Base-by-base conservation (phyloP, 257 asterid species). In the Nicotiana paniculata region DNA sequence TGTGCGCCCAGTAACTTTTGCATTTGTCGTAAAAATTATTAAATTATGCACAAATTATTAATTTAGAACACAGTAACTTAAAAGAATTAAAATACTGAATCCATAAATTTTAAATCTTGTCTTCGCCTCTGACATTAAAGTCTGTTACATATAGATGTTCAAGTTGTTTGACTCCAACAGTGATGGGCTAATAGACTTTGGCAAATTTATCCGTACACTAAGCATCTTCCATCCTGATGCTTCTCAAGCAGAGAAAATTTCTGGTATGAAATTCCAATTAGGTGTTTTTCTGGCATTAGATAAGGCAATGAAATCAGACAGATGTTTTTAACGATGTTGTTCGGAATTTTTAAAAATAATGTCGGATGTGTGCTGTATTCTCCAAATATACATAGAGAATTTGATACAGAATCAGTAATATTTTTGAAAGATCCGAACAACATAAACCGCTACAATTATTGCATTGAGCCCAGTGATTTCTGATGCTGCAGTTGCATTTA, bases 181-280 rank as follows among this genome's bases (percentile, higher is more conserved):
- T n/a, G 77, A 80, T 59, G 84, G 83, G 9, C 39, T 58, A 13
- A 79, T 84, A 46, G 86, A 84, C 7, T 74, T 84, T 61, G 77
- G 77, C 1, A 83, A 84, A 8, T 84, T 84, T 62, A 53, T 84
- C 4, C 51, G 59, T 24, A 61, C 83, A 9, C 81, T 84, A 33
- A 83, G 83, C 77, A 55, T 79, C 48, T 83, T 83, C 87, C 93
- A 91, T 58, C 93, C 95, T 13, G 88, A 87, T 39, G 85, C 93
- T 18, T 88, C 95, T 81, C 91, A 85, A 84, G 81, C 61, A 58
- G 91, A 88, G 54, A 91, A 87, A 86, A 85, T 85, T 67, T 46
- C 26, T 15, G 89, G 93, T 87, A 86, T 18, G 85, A 39, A 77
- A 24, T 26, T 74, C 15, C 51, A 69, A 18, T 6, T 17, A n/a